Conservation (phyloP, 805 yeast species). For the Suhomyces sp. region DNA sequence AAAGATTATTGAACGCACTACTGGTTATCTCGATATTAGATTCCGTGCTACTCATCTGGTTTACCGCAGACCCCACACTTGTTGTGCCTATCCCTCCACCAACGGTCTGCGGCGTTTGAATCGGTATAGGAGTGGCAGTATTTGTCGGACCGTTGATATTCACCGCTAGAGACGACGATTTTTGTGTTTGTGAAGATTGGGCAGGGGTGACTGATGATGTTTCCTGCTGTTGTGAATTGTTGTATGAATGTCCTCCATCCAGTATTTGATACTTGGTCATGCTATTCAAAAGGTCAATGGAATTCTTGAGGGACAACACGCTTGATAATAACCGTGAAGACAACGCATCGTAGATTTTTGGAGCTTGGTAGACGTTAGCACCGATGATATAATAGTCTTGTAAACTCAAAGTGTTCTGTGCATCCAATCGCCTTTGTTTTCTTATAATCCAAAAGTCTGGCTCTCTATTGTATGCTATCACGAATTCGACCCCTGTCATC, state of each 20-base stretch:
- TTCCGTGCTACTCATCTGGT: conserved; percentile 6
- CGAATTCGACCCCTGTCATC: conserved; percentile 85
- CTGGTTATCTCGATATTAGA: conserved; percentile 26
- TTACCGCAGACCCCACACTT: conserved; percentile 11
- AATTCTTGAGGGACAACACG: conserved; percentile 34
- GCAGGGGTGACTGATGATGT: conserved; percentile 9
- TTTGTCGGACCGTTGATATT: conserved; percentile 4
- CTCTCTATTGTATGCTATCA: conserved; percentile 70
- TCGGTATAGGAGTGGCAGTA: conserved; percentile 8
- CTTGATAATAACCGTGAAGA: conserved; percentile 58
- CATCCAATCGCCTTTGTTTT: conserved; percentile 67
- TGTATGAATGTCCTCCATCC: conserved; percentile 36
- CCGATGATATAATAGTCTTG: conserved; percentile 88
- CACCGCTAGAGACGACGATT: conserved; percentile 7
- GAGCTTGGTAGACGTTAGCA: conserved; percentile 90
- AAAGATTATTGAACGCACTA: conserved; percentile 31
- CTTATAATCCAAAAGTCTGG: conserved; percentile 93
- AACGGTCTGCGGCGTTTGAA: conserved; percentile 19
- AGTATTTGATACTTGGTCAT: conserved; percentile 33
- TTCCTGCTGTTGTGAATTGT: conserved; percentile 11
- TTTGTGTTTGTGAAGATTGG: conserved; percentile 7
- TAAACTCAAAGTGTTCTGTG: conserved; percentile 50
- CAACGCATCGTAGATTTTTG: conserved; percentile 68
- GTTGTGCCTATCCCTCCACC: conserved; percentile 9
- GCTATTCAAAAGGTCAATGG: conserved; percentile 31